Conservation (phyloP, 768 basidiomycete species). For the Lactarius pseudohatsudake region DNA sequence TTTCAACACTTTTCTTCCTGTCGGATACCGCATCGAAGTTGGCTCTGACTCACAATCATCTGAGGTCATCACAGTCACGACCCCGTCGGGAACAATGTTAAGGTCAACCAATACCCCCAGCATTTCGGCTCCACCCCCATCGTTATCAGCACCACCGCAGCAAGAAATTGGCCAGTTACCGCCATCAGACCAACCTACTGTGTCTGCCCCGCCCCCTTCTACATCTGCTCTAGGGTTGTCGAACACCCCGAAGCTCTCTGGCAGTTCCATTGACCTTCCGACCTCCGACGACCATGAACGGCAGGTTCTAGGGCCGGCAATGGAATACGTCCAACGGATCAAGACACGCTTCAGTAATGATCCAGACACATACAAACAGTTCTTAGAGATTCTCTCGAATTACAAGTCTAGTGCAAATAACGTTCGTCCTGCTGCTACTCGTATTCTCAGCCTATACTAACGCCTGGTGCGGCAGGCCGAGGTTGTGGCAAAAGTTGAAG, state of each 20-base stretch:
- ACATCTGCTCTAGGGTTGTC: conserved; percentile 22
- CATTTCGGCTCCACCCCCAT: conserved; percentile 18
- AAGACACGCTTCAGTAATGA: conserved; percentile 81
- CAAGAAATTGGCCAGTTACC: conserved; percentile 2
- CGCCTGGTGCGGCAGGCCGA: conserved; percentile 47
- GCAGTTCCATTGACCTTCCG: conserved; percentile 15
- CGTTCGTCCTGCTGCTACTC: conserved; percentile 39
- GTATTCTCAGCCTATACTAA: conserved; percentile 16
- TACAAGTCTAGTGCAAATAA: conserved; percentile 53
- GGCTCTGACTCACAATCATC: conserved; percentile 60
- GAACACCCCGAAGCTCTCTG: conserved; percentile 9
- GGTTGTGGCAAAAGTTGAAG: conserved; percentile 65
- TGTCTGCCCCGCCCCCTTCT: conserved; percentile 23
- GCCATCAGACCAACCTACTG: conserved; percentile 13
- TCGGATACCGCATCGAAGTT: conserved; percentile 91
- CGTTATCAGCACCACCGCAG: background rate
- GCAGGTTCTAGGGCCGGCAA: conserved; percentile 65
- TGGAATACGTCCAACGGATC: conserved; percentile 96
- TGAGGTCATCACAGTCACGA: conserved; percentile 73
- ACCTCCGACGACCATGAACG: conserved; percentile 22
- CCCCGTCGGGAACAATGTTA: conserved; percentile 59
- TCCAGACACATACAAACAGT: conserved; percentile 79
- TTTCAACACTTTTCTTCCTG: conserved; percentile 96
- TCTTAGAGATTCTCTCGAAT: conserved; percentile 73
- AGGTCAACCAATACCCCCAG: conserved; percentile 34